phyloP scores from a whole-genome alignment of 75 land plant species.

The Ceratopteris richardii region DNA sequence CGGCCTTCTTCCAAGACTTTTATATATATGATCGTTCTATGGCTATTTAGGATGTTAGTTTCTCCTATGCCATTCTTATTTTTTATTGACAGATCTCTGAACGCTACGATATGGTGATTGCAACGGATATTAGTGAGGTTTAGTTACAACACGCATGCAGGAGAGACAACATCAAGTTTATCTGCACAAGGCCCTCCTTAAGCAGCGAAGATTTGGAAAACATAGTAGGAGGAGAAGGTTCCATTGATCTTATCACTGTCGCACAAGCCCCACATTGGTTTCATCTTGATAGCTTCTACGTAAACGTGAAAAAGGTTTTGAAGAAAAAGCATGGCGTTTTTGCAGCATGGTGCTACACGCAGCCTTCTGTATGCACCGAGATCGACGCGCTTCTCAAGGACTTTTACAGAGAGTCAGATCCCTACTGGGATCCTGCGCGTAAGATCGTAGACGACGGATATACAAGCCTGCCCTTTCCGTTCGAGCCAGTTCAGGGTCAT shows the following conservation, averaged over 20 bases:
- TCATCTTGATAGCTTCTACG: slow-evolving; percentile 23
- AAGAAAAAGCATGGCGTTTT: slow-evolving; percentile 25
- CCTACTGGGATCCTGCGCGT: slow-evolving; percentile 18
- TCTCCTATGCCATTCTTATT: no score
- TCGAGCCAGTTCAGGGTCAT: slow-evolving; percentile 5
- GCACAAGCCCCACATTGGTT: slow-evolving; percentile 37
- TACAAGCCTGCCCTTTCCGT: slow-evolving; percentile 19
- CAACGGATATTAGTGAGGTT: slow-evolving; percentile 22
- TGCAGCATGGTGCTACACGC: slow-evolving; percentile 25
- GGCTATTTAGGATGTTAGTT: not conserved
- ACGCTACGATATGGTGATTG: slow-evolving; percentile 22
- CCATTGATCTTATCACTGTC: slow-evolving; percentile 26
- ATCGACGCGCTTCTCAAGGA: slow-evolving; percentile 8
- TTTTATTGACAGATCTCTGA: slow-evolving; percentile 26
- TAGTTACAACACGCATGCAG: slow-evolving; percentile 18
- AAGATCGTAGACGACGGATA: slow-evolving; percentile 12
- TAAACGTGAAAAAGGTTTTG: slow-evolving; percentile 14
- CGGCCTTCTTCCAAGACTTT: no score
- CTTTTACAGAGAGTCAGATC: not conserved
- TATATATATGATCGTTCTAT: no score
- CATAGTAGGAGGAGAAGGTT: slow-evolving; percentile 13
- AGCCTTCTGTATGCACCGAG: slow-evolving; percentile 1
- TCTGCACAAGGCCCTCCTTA: not conserved
- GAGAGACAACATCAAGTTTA: slow-evolving; percentile 15
- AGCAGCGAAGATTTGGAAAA: not conserved